phyloP scores from a whole-genome alignment of 495 filamentous ascomycete genomes.

The Aspergillus ostianus region DNA sequence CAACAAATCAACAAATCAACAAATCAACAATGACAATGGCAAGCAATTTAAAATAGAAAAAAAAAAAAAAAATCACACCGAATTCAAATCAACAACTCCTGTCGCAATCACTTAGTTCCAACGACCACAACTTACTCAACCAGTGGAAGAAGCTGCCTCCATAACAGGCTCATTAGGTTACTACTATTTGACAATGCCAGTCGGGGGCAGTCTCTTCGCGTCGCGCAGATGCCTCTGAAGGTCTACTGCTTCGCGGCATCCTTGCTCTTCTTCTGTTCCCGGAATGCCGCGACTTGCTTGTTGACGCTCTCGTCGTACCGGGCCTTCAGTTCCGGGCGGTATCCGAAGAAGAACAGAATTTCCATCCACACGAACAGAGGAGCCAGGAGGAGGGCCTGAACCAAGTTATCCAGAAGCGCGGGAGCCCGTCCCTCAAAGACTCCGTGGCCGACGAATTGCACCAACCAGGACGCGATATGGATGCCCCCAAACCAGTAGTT shows the following conservation, averaged over 20 bases:
- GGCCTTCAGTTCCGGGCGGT: slow-evolving; percentile 79
- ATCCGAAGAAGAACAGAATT: slow-evolving; percentile 85
- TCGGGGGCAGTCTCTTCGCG: neutral
- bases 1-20: slow-evolving; percentile 8
- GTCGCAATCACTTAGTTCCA: neutral
- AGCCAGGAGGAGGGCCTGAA: slow-evolving; percentile 89
- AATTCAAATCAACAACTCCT: neutral
- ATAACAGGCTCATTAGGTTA: neutral
- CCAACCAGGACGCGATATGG: slow-evolving; percentile 74
- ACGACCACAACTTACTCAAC: neutral
- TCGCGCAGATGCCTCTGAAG: neutral
- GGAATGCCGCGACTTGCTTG: slow-evolving; percentile 53
- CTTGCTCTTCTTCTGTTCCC: slow-evolving; percentile 30
- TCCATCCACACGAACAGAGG: slow-evolving; percentile 99
- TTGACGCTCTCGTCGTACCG: slow-evolving; percentile 74
- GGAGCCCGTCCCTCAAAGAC: slow-evolving; percentile 85
- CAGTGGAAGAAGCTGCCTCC: slow-evolving; percentile 5
- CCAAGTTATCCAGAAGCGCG: slow-evolving; percentile 83
- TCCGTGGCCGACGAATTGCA: slow-evolving; percentile 90
- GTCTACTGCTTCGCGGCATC: slow-evolving; percentile 16
- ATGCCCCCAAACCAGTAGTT: slow-evolving; percentile 70
- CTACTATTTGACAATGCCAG: neutral
- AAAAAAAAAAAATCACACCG: neutral
- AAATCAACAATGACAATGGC: neutral
- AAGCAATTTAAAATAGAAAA: neutral